Evolutionary conservation across 108 stramenopile species (phyloP).

Genomic region (Seminavis robusta): DNA sequence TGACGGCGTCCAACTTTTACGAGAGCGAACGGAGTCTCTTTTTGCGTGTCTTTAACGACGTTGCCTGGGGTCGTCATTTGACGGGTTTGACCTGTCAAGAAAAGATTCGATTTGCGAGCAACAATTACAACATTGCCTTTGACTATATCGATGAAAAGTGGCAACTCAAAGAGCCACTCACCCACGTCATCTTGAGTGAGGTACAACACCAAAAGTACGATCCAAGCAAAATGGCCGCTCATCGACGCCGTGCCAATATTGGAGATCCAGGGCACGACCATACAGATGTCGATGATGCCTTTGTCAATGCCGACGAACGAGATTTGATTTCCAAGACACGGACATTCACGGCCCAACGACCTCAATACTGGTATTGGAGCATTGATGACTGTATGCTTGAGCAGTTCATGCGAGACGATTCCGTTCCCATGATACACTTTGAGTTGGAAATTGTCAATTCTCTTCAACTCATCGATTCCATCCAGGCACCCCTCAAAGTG

Average conservation of each 20-base stretch:
- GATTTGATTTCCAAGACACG: conserved; percentile 20
- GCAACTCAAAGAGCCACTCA: conserved; percentile 23
- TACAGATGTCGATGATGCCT: neutral
- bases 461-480: neutral
- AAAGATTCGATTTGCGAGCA: conserved; percentile 35
- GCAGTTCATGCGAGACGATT: conserved; percentile 46
- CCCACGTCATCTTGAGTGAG: no score
- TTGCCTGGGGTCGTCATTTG: conserved; percentile 52
- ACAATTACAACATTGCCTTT: conserved; percentile 29
- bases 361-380: conserved; percentile 69
- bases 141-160: conserved; percentile 26
- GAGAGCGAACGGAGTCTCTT: conserved; percentile 41
- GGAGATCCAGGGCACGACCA: conserved; percentile 17
- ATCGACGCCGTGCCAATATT: no score
- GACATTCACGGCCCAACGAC: conserved; percentile 27
- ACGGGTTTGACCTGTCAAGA: conserved; percentile 56
- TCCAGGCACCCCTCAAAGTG: neutral
- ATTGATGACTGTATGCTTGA: conserved; percentile 80
- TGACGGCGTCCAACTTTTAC: conserved; percentile 46
- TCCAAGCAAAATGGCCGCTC: conserved; percentile 11
- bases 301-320: no score
- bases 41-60: conserved; percentile 57
- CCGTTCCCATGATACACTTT: conserved; percentile 53
- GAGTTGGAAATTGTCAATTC: conserved; percentile 35
- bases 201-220: conserved; percentile 8